Evolutionary conservation across 1,284 basidiomycete genomes (phyloP).

Genomic region (Paramarasmius palmivorus): DNA sequence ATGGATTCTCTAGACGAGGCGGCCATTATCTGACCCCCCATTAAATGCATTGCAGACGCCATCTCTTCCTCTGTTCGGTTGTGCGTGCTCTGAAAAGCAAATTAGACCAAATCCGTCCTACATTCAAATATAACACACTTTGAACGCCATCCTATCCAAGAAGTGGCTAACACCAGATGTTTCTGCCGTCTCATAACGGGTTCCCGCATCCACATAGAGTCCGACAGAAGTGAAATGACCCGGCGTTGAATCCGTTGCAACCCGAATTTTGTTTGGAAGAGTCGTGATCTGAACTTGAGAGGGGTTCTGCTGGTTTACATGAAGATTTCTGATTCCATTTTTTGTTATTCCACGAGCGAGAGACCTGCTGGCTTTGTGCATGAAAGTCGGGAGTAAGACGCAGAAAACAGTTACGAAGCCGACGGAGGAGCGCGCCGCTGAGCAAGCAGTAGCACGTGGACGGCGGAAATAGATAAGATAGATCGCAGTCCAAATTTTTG

Average conservation of each 20-base stretch:
- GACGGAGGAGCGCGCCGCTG: no score
- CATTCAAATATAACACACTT: constrained; percentile 51
- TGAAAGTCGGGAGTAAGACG: not conserved
- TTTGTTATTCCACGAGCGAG: constrained; percentile 8
- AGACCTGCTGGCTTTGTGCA: constrained; percentile 2
- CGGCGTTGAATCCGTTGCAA: constrained; percentile 89
- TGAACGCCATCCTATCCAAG: constrained; percentile 94
- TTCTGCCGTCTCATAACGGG: constrained; percentile 82
- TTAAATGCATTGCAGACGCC: constrained; percentile 78
- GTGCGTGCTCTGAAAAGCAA: constrained; percentile 50
- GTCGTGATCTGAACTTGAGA: constrained; percentile 70
- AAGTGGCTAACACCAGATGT: constrained; percentile 90
- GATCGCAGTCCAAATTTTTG: no score
- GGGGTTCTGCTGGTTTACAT: constrained; percentile 2
- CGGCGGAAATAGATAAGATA: no score
- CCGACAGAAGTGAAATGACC: constrained; percentile 96
- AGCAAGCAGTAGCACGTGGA: not conserved
- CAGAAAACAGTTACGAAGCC: not conserved
- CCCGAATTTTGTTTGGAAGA: constrained; percentile 88
- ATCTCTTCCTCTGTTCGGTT: constrained; percentile 73
- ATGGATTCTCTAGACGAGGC: constrained; percentile 93
- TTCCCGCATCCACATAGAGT: constrained; percentile 92
- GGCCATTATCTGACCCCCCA: constrained; percentile 93
- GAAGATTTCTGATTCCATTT: constrained; percentile 6
- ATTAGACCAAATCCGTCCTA: constrained; percentile 3